Evolutionary conservation across 176 grass and related monocot genomes (phyloP).

Genomic region (Calamus simplicifolius): DNA sequence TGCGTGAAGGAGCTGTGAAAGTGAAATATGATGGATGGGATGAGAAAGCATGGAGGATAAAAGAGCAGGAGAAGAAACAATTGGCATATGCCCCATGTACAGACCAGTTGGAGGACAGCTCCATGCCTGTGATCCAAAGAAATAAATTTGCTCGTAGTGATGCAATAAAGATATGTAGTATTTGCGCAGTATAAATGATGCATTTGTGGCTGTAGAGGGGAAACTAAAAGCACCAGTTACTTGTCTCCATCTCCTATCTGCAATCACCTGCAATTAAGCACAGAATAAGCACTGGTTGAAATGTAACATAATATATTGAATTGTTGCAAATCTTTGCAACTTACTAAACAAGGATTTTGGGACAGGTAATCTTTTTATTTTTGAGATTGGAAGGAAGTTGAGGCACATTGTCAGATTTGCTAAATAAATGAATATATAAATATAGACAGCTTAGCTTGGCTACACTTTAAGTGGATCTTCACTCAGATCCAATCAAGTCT

Average conservation of each 20-base stretch:
- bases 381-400: no score
- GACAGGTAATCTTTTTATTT: no score
- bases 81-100: conserved; percentile 20
- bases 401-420: no score
- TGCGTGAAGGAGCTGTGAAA: conserved; percentile 23
- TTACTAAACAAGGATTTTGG: no score
- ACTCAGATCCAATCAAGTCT: no score
- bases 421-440: no score
- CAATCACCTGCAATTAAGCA: conserved; percentile 53
- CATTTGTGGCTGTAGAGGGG: conserved; percentile 75
- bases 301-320: no score
- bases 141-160: conserved; percentile 87
- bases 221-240: conserved; percentile 81
- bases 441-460: no score
- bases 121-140: conserved; percentile 52
- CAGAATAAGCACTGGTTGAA: no score
- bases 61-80: conserved; percentile 11
- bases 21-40: not conserved
- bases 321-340: no score
- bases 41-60: not conserved
- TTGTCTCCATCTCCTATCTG: conserved; percentile 81
- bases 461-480: no score
- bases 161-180: conserved; percentile 76
- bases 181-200: conserved; percentile 86
- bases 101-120: conserved; percentile 32